phyloP scores from a whole-genome alignment of 2,329 filamentous ascomycete species.

The Trichophaea hybrida region DNA sequence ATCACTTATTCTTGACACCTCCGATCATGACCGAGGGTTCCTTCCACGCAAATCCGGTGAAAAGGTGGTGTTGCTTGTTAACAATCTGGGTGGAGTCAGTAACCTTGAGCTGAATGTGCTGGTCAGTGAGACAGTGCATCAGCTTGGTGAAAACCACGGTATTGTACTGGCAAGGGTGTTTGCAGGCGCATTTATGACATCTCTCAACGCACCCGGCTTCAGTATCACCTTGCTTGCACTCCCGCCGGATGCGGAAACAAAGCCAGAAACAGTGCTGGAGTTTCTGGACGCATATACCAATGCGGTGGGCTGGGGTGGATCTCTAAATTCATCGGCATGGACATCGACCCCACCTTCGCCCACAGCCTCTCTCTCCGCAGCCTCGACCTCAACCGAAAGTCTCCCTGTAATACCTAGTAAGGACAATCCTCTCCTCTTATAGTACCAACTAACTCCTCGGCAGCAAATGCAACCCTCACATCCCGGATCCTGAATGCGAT shows the following conservation, averaged over 20 bases:
- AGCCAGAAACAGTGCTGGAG: conserved; percentile 41
- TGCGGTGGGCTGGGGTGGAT: conserved; percentile 51
- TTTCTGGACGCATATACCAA: conserved; percentile 56
- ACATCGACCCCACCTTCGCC: neutral
- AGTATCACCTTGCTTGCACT: conserved; percentile 57
- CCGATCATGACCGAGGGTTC: conserved; percentile 57
- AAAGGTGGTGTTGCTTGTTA: conserved; percentile 52
- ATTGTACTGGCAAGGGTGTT: conserved; percentile 52
- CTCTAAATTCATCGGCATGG: neutral
- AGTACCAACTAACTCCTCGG: neutral
- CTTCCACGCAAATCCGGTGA: conserved; percentile 47
- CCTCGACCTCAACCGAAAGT: neutral
- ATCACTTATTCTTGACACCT: conserved; percentile 47
- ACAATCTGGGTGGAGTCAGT: conserved; percentile 63
- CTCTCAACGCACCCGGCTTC: conserved; percentile 61
- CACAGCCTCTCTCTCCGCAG: neutral
- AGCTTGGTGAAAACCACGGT: conserved; percentile 43
- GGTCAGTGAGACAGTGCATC: conserved; percentile 50
- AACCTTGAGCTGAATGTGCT: conserved; percentile 59
- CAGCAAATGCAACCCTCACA: neutral
- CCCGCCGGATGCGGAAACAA: conserved; percentile 33
- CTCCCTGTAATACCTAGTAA: neutral
- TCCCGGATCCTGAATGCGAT: neutral
- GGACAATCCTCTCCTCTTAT: neutral
- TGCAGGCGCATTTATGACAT: conserved; percentile 63